These are phyloP conservation scores for Rosa multiflora DNA, from an alignment of 306 rosid species.

Conservation along the genomic window DNA sequence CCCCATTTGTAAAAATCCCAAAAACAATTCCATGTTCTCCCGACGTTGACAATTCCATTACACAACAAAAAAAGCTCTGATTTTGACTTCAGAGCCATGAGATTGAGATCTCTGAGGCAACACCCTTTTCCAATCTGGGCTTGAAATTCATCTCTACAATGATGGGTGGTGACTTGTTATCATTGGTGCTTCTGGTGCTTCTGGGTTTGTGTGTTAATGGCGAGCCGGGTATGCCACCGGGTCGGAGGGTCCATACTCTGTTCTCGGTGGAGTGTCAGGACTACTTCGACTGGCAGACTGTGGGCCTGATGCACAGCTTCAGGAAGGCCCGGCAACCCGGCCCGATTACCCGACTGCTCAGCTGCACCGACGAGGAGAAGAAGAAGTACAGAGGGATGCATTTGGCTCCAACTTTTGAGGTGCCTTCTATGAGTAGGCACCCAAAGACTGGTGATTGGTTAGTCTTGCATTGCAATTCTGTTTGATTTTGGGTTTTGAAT, in stretches of 20 bases:
- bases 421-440: conserved; percentile 95
- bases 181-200: conserved; percentile 24
- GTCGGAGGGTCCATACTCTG: conserved; percentile 79
- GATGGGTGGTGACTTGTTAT: conserved; percentile 31
- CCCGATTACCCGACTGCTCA: conserved; percentile 86
- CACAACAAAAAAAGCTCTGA: not conserved
- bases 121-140: conserved; percentile 51
- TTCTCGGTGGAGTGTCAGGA: conserved; percentile 98
- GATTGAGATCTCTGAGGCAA: conserved; percentile 42
- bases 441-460: conserved; percentile 99
- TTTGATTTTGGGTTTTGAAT: not conserved
- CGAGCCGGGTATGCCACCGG: conserved; percentile 35
- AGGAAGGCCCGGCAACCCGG: conserved; percentile 85
- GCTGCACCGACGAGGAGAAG: conserved; percentile 94
- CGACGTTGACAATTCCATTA: not conserved
- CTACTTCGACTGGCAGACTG: conserved; percentile 99
- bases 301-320: conserved; percentile 84
- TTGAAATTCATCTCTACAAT: conserved; percentile 38
- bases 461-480: not conserved
- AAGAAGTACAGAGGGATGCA: conserved; percentile 81
- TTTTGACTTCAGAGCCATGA: conserved; percentile 59
- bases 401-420: conserved; percentile 96
- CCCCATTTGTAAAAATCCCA: not conserved
- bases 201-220: conserved; percentile 30
- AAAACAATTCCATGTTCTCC: not conserved